phyloP scores from a whole-genome alignment of 2,329 filamentous ascomycete species.

The Cytospora mali region DNA sequence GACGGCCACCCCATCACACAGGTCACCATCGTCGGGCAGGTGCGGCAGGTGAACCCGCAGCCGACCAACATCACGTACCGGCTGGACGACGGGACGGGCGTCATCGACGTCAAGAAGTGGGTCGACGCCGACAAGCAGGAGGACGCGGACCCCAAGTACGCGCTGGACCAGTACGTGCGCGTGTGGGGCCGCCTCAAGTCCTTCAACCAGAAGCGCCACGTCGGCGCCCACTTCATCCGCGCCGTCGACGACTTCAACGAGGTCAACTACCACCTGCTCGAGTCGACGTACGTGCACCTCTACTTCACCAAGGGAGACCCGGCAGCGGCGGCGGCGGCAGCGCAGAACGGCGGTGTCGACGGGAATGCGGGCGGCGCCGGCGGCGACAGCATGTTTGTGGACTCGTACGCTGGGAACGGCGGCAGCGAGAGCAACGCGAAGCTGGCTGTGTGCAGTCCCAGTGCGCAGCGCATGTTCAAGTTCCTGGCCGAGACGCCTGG shows the following conservation, averaged over 20 bases:
- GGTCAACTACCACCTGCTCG: slow-evolving; percentile 87
- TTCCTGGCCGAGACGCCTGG: slow-evolving; percentile 68
- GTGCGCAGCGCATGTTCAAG: slow-evolving; percentile 71
- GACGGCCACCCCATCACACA: slow-evolving; percentile 75
- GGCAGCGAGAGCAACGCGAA: slow-evolving; percentile 44
- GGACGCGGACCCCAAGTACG: slow-evolving; percentile 55
- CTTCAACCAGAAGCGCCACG: slow-evolving; percentile 81
- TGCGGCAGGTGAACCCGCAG: slow-evolving; percentile 83
- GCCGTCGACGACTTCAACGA: slow-evolving; percentile 86
- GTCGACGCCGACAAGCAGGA: slow-evolving; percentile 65
- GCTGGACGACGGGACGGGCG: slow-evolving; percentile 91
- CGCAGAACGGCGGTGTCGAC: slow-evolving; percentile 39
- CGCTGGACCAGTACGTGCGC: slow-evolving; percentile 78
- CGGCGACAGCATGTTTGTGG: slow-evolving; percentile 59
- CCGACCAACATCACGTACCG: slow-evolving; percentile 90
- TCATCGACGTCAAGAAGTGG: slow-evolving; percentile 90
- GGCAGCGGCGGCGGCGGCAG: slow-evolving; percentile 40
- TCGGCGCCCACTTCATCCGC: slow-evolving; percentile 80
- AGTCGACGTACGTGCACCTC: slow-evolving; percentile 86
- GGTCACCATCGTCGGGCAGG: slow-evolving; percentile 86
- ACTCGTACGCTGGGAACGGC: slow-evolving; percentile 48
- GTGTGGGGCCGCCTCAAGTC: slow-evolving; percentile 83
- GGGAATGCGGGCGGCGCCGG: slow-evolving; percentile 44
- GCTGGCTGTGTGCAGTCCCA: slow-evolving; percentile 52
- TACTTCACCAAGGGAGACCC: slow-evolving; percentile 74